Conservation (phyloP, 352 stramenopile species). For the Phytophthora quininea region DNA sequence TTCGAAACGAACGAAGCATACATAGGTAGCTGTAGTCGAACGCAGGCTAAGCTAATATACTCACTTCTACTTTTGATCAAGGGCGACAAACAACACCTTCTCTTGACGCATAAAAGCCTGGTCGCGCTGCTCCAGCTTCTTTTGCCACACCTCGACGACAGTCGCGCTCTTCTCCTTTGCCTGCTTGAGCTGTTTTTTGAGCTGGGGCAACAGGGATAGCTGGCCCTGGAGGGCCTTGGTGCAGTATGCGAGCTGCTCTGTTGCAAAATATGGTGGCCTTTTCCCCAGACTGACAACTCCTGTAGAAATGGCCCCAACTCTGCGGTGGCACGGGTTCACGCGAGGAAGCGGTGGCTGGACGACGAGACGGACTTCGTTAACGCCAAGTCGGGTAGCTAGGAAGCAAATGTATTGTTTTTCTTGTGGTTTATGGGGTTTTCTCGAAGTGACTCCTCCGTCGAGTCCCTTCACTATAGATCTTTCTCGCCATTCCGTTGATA, state of each 20-base stretch:
- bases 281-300: too few relatives aligned
- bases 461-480: too few relatives aligned
- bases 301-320: too few relatives aligned
- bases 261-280: too few relatives aligned
- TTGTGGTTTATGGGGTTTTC: too few relatives aligned
- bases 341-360: too few relatives aligned
- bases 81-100: slow-evolving; percentile 11
- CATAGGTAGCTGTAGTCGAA: background rate
- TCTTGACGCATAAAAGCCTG: slow-evolving; percentile 65
- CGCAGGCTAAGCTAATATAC: background rate
- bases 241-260: slow-evolving; percentile 20
- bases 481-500: too few relatives aligned
- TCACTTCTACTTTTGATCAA: background rate
- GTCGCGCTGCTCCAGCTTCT: slow-evolving; percentile 42
- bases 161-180: slow-evolving; percentile 49
- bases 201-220: slow-evolving; percentile 51
- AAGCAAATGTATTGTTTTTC: too few relatives aligned
- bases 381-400: too few relatives aligned
- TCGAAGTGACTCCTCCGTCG: too few relatives aligned
- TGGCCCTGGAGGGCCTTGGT: slow-evolving; percentile 42
- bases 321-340: too few relatives aligned
- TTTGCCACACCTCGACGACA: slow-evolving; percentile 22
- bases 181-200: slow-evolving; percentile 58
- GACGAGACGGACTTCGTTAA: too few relatives aligned
- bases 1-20: background rate